These are phyloP conservation scores for Capsicum baccatum DNA, from an alignment of 257 asterid species.

Conservation along the genomic window DNA sequence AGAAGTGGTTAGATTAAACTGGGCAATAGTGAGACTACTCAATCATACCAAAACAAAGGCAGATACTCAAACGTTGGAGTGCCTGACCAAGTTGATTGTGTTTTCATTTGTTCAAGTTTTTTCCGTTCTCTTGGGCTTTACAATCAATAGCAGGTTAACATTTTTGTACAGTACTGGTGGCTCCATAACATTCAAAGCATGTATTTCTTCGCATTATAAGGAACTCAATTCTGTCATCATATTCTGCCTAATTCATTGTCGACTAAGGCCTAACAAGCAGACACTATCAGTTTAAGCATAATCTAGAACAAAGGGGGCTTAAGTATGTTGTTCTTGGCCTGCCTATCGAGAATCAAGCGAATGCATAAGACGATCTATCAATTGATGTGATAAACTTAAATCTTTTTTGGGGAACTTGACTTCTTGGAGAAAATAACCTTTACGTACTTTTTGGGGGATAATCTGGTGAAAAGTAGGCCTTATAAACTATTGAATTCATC, in stretches of 20 bases:
- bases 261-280: conserved; percentile 12
- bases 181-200: neutral
- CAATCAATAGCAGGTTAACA: neutral
- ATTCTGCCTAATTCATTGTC: neutral
- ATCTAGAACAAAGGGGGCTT: neutral
- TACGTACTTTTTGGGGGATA: neutral
- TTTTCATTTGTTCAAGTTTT: neutral
- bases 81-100: neutral
- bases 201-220: neutral
- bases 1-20: neutral
- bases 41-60: neutral
- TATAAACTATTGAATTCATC: neutral
- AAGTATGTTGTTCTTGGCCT: neutral
- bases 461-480: neutral
- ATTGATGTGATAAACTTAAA: conserved; percentile 1
- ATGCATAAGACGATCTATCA: conserved; percentile 13
- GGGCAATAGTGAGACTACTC: neutral
- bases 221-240: neutral
- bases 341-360: neutral
- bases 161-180: neutral
- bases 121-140: conserved; percentile 18
- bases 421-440: conserved; percentile 11
- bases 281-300: conserved; percentile 3
- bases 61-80: neutral
- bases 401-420: neutral